Evolutionary conservation across 225 moss, liverwort and hornwort genomes (phyloP).

Genomic region (Bryum argenteum): DNA sequence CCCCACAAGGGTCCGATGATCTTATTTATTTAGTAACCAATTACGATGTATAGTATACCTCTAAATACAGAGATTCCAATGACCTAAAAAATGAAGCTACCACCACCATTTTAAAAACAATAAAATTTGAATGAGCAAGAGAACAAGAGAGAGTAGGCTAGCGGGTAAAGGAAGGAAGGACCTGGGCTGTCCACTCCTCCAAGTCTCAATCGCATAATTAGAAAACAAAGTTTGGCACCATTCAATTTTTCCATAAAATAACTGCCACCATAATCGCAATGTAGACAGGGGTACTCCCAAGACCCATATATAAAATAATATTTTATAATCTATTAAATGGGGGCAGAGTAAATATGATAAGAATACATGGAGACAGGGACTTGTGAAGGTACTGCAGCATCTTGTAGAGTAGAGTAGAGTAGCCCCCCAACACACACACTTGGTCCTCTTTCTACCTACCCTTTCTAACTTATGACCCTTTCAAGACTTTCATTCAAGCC

Average conservation of each 20-base stretch:
- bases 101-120: too few relatives aligned
- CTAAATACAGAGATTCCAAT: too few relatives aligned
- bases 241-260: conserved; percentile 16
- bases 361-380: conserved; percentile 25
- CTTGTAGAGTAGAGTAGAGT: conserved; percentile 31
- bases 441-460: conserved; percentile 32
- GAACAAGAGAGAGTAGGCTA: too few relatives aligned
- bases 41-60: too few relatives aligned
- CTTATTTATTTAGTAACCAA: too few relatives aligned
- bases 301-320: too few relatives aligned
- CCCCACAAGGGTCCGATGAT: too few relatives aligned
- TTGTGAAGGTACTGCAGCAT: conserved; percentile 21
- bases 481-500: too few relatives aligned
- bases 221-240: conserved; percentile 44
- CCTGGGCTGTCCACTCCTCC: background rate
- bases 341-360: conserved; percentile 27
- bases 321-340: background rate
- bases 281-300: conserved; percentile 17
- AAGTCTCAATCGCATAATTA: conserved; percentile 32
- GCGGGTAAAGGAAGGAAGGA: too few relatives aligned
- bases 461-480: too few relatives aligned
- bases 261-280: conserved; percentile 36
- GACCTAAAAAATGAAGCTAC: too few relatives aligned
- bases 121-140: too few relatives aligned
- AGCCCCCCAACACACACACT: conserved; percentile 16